Percentiles rank a stretch among this genome's conserved stretches.
These are phyloP conservation scores for Hymenochaete sp. DNA, from an alignment of 1,284 basidiomycete species.

Conservation along the genomic window DNA sequence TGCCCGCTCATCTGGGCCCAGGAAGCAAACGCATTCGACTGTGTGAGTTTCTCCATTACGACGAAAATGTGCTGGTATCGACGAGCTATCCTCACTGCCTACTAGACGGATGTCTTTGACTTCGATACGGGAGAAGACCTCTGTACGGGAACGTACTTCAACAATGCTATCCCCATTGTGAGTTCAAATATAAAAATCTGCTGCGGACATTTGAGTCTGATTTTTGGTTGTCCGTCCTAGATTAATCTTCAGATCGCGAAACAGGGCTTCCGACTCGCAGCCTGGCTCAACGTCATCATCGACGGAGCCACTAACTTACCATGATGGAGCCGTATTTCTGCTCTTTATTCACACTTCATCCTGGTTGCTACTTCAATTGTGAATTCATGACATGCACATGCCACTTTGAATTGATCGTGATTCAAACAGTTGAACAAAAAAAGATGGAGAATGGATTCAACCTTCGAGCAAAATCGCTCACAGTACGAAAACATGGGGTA, in stretches of 20 bases:
- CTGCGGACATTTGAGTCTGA: neutral
- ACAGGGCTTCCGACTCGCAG: slow-evolving; percentile 45
- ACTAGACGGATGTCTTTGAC: slow-evolving; percentile 40
- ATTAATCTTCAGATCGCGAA: slow-evolving; percentile 49
- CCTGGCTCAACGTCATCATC: slow-evolving; percentile 48
- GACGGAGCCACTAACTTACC: slow-evolving; percentile 25
- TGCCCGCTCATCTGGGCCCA: slow-evolving; percentile 45
- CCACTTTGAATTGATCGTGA: too few species aligned
- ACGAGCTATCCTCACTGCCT: neutral
- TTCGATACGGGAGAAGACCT: slow-evolving; percentile 38
- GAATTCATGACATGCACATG: too few species aligned
- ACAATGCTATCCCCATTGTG: slow-evolving; percentile 39
- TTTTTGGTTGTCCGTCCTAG: slow-evolving; percentile 21
- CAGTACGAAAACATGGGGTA: too few species aligned
- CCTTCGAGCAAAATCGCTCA: too few species aligned
- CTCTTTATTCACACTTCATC: too few species aligned
- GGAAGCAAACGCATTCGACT: slow-evolving; percentile 44
- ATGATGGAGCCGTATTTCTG: too few species aligned
- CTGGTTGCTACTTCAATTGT: too few species aligned
- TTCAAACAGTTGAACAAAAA: too few species aligned
- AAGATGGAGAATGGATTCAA: too few species aligned
- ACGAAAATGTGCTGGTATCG: neutral
- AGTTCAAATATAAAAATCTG: slow-evolving; percentile 22
- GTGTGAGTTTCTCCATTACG: slow-evolving; percentile 29
- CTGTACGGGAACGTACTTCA: slow-evolving; percentile 41